Conservation (phyloP, 1,284 basidiomycete genomes). For the Cerioporus squamosus region DNA sequence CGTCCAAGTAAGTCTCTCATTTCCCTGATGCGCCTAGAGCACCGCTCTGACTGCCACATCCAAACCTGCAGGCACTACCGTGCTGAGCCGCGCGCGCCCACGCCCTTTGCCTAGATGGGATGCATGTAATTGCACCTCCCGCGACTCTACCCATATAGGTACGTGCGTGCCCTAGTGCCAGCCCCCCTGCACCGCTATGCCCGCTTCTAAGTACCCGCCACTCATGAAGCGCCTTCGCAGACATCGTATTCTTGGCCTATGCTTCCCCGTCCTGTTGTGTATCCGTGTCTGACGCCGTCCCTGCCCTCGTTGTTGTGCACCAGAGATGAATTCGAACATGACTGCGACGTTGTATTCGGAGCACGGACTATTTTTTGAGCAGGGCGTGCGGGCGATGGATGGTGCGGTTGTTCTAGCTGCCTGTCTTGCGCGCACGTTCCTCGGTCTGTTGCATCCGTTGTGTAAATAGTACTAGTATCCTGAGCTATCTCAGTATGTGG, state of each 20-base stretch:
- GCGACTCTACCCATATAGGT: background rate
- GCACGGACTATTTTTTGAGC: background rate
- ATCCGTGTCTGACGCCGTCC: background rate
- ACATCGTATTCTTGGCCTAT: background rate
- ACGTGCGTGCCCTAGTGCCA: background rate
- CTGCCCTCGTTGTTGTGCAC: background rate
- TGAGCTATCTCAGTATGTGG: background rate
- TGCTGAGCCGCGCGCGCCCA: background rate
- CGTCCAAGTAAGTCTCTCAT: slow-evolving; percentile 24
- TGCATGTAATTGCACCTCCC: background rate
- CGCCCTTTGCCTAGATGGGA: background rate
- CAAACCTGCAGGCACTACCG: background rate
- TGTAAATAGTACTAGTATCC: slow-evolving; percentile 1
- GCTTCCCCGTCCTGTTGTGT: background rate
- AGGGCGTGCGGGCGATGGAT: background rate
- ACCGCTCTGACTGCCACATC: no score
- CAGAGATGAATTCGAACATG: background rate
- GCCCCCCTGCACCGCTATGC: background rate
- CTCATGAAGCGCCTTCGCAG: background rate
- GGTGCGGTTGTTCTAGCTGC: background rate
- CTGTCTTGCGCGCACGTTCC: background rate
- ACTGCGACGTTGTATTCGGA: background rate
- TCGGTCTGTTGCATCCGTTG: background rate
- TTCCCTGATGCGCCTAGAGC: no score
- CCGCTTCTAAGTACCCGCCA: background rate